Base-by-base conservation (phyloP, 495 filamentous ascomycete species). In the Aspergillus sparsus region DNA sequence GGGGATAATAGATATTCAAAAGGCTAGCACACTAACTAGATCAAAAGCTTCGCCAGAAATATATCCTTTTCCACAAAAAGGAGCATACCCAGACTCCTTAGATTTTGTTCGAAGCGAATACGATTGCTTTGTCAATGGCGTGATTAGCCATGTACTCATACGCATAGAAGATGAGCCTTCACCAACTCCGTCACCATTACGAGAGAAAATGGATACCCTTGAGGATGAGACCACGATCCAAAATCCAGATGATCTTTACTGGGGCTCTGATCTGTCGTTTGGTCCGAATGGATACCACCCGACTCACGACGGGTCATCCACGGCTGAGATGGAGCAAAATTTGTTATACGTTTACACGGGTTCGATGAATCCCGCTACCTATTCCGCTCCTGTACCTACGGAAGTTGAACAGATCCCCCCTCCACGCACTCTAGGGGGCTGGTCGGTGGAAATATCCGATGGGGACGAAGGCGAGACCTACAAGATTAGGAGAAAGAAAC, bases 231-330 rank as follows among this genome's bases (percentile, higher is more conserved):
- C 45, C 45, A 3, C 45, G 9, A 13, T 16, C 3, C 13, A 47
- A 21, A 47, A 9, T 16, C 16, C 13, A 21, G 42, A 32, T 6
- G 33, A 53, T 12, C 57, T 60, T n/a, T 37, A 34, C 39, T 60
- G 49, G 49, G 57, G 57, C 18, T 60, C 57, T 33, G 57, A 60
- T 42, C 32, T 41, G n/a, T 60, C 49, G 5, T 60, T 60, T 27
- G 50, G 57, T 8, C 57, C 57, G 3, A 49, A 53, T 16, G 57
- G 57, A 27, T 60, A 39, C 57, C 41, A 18, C 3, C 50, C 57
- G 12, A 9, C 13, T 2, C 41, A 37, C 2, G 33, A 6, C 11
- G 46, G 49, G 10, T 15, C 49, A 4, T 31, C 49, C 3, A 13
- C 39, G 13, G 15, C 41, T n/a, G 27, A 36, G 13, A 36, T 12